Evolutionary conservation across 2,329 filamentous ascomycete genomes (phyloP).

Genomic region (Trichoderma citrinoviride): DNA sequence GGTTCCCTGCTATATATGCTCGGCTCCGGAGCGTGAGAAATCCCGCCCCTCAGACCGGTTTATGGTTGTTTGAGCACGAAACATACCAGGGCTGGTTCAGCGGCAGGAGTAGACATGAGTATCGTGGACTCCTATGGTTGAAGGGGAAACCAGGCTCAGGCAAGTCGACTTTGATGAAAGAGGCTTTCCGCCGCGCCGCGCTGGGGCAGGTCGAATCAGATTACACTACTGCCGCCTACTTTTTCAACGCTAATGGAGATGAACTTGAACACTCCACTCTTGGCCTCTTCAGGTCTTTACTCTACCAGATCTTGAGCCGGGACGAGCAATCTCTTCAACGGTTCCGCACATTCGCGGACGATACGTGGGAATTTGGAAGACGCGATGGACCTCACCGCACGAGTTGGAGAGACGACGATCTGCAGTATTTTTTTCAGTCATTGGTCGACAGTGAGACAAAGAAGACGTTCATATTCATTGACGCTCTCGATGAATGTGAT

Average conservation of each 20-base stretch:
- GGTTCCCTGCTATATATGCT: neutral
- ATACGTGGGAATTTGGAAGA: too few relatives aligned
- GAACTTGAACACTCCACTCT: neutral
- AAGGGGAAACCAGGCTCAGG: neutral
- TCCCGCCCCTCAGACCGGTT: neutral
- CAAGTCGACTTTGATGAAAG: constrained; percentile 5
- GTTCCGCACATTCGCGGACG: too few relatives aligned
- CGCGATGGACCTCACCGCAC: too few relatives aligned
- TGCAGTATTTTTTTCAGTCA: neutral
- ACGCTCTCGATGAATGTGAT: constrained; percentile 6
- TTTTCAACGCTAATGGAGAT: neutral
- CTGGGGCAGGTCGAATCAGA: neutral
- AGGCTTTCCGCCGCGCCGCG: neutral
- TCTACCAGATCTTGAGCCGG: neutral
- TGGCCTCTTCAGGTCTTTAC: neutral
- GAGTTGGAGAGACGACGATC: too few relatives aligned
- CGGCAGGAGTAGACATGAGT: neutral
- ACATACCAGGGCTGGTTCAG: neutral
- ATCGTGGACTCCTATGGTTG: neutral
- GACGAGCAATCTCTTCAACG: neutral
- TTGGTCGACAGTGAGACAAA: neutral
- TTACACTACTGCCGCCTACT: neutral
- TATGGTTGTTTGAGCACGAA: neutral
- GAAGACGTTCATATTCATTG: neutral
- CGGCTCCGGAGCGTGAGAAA: neutral